These are phyloP conservation scores for Fusarium sp. DNA, from an alignment of 2,329 filamentous ascomycete species.

Conservation along the genomic window DNA sequence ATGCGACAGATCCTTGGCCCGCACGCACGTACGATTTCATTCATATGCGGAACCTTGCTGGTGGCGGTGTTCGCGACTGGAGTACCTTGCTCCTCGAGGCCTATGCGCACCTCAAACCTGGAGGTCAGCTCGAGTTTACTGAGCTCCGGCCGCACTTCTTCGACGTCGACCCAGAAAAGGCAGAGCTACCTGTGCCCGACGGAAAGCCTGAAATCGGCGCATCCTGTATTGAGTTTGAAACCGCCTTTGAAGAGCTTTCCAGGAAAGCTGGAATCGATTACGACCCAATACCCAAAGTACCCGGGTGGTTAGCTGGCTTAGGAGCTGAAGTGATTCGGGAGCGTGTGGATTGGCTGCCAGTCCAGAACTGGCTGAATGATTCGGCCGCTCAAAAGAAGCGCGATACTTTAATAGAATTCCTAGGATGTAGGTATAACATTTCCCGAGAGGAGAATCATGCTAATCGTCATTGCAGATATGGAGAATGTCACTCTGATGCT, in stretches of 20 bases:
- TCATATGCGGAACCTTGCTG: constrained; percentile 57
- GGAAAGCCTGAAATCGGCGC: constrained; percentile 39
- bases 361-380: constrained; percentile 55
- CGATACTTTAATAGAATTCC: constrained; percentile 51
- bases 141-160: constrained; percentile 56
- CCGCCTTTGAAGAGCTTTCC: constrained; percentile 45
- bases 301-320: constrained; percentile 50
- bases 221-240: constrained; percentile 51
- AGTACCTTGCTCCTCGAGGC: constrained; percentile 50
- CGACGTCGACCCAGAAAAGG: constrained; percentile 50
- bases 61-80: constrained; percentile 59
- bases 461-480: constrained; percentile 32
- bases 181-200: constrained; percentile 27
- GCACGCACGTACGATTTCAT: constrained; percentile 54
- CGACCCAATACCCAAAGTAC: constrained; percentile 53
- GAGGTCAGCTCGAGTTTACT: constrained; percentile 58
- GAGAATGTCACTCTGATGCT: constrained; percentile 50
- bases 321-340: constrained; percentile 56
- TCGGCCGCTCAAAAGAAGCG: constrained; percentile 53
- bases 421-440: constrained; percentile 47
- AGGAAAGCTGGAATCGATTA: constrained; percentile 52
- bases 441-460: constrained; percentile 1
- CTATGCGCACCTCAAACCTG: constrained; percentile 55
- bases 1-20: constrained; percentile 62
- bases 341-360: constrained; percentile 55